Percentiles rank a stretch among this genome's conserved stretches.
phyloP scores from a whole-genome alignment of 345 rosid genomes.

The Geranium rotundifolium region DNA sequence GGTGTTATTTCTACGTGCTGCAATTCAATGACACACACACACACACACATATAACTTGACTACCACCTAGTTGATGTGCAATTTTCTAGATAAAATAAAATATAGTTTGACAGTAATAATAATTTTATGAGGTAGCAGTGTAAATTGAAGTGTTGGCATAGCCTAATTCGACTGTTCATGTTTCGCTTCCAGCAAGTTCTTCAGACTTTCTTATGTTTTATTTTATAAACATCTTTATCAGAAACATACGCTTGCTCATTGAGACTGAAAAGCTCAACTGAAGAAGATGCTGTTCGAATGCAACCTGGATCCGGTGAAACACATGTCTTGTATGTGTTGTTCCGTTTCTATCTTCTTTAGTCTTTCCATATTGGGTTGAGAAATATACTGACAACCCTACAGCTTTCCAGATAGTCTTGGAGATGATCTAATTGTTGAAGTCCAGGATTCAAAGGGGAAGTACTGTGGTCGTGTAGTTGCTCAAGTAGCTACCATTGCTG shows the following conservation, averaged over 20 bases:
- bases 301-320: slow-evolving; percentile 95
- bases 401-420: slow-evolving; percentile 95
- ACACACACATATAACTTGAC: too few species aligned
- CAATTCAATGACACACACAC: background rate
- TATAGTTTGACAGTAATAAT: too few species aligned
- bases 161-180: background rate
- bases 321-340: slow-evolving; percentile 71
- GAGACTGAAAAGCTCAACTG: slow-evolving; percentile 72
- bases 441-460: slow-evolving; percentile 77
- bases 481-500: slow-evolving; percentile 71
- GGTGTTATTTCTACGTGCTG: background rate
- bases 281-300: slow-evolving; percentile 68
- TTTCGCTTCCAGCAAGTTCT: background rate
- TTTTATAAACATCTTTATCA: slow-evolving; percentile 17
- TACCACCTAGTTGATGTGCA: too few species aligned
- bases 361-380: slow-evolving; percentile 8
- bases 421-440: slow-evolving; percentile 87
- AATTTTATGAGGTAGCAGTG: background rate
- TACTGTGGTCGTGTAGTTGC: slow-evolving; percentile 82
- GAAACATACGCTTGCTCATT: slow-evolving; percentile 70
- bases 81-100: too few species aligned
- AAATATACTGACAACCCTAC: slow-evolving; percentile 23
- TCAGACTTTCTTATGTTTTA: background rate
- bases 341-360: slow-evolving; percentile 9
- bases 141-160: background rate